Conservation (phyloP, 208 protist species). For the Acanthamoeba healyi region DNA sequence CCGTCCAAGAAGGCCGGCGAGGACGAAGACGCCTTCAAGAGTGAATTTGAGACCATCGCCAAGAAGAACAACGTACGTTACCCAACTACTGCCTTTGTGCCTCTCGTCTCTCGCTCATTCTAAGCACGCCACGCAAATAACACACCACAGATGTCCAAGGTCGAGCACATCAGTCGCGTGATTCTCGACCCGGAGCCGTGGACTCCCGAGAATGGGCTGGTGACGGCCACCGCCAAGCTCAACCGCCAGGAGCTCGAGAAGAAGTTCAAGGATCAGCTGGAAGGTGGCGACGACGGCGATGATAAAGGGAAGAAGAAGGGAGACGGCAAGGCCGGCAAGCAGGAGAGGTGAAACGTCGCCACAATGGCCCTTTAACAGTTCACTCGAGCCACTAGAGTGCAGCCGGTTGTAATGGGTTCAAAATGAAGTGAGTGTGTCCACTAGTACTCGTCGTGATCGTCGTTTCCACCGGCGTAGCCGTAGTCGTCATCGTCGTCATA, state of each 20-base stretch:
- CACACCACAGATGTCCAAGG: not conserved
- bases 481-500: conserved; percentile 69
- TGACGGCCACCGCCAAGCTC: conserved; percentile 66
- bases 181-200: not conserved
- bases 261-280: conserved; percentile 50
- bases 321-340: conserved; percentile 21
- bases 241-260: conserved; percentile 50
- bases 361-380: no score
- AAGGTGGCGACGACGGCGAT: not conserved
- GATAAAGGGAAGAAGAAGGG: not conserved
- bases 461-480: not conserved
- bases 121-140: not conserved
- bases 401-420: no score
- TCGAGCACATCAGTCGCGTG: not conserved
- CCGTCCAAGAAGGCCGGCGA: conserved; percentile 23
- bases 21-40: not conserved
- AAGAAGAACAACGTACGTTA: conserved; percentile 24
- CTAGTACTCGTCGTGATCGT: conserved; percentile 43
- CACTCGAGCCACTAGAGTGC: no score
- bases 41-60: not conserved
- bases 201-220: conserved; percentile 62
- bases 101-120: not conserved
- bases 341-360: conserved; percentile 58
- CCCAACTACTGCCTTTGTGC: no score
- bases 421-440: not conserved